Conservation (phyloP, 2,329 filamentous ascomycete species). For the Domatiomyces globalis region DNA sequence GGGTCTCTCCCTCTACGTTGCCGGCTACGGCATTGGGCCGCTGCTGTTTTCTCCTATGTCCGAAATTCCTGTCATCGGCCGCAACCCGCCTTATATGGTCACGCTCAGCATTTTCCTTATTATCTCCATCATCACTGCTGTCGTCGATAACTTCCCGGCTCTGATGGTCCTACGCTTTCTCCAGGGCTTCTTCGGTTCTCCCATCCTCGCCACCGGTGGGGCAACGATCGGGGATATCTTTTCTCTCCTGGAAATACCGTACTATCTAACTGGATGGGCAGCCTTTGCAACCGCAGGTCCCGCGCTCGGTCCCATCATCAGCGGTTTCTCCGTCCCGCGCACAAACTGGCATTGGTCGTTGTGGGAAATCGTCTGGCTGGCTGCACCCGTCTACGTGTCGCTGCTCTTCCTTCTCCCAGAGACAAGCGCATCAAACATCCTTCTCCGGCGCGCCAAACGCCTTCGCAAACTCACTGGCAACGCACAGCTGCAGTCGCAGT, state of each 20-base stretch:
- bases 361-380: constrained; percentile 48
- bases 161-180: constrained; percentile 51
- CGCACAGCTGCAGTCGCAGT: constrained; percentile 43
- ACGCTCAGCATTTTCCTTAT: constrained; percentile 57
- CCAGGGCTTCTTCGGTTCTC: constrained; percentile 53
- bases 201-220: constrained; percentile 46
- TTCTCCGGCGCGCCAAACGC: constrained; percentile 46
- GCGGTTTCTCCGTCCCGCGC: constrained; percentile 44
- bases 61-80: constrained; percentile 53
- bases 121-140: constrained; percentile 49
- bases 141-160: constrained; percentile 49
- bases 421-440: constrained; percentile 45
- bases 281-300: constrained; percentile 30
- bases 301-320: constrained; percentile 47
- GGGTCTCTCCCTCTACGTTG: constrained; percentile 16
- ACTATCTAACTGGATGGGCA: constrained; percentile 47
- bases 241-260: constrained; percentile 42
- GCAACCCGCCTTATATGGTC: constrained; percentile 53
- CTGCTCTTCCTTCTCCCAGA: constrained; percentile 52
- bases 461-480: constrained; percentile 47
- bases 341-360: constrained; percentile 46
- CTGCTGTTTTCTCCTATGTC: constrained; percentile 45
- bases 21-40: constrained; percentile 18
- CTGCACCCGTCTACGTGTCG: constrained; percentile 42
- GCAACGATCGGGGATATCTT: constrained; percentile 36